Conservation (phyloP, 257 asterid genomes). For the Salvia hispanica region DNA sequence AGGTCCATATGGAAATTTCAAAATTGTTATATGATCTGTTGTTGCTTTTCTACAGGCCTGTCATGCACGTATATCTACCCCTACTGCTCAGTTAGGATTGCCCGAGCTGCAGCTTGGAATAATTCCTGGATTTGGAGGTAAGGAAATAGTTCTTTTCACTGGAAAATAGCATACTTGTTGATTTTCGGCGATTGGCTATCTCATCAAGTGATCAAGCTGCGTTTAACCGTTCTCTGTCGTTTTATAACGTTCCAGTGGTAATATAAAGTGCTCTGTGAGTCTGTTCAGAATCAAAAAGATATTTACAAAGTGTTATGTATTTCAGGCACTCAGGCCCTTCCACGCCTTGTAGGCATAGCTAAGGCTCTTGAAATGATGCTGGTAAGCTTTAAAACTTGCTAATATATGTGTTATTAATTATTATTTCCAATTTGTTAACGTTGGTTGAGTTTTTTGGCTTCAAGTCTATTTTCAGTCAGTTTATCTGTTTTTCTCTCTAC, state of each 20-base stretch:
- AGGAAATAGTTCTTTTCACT: background rate
- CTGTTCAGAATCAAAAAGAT: background rate
- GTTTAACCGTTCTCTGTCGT: background rate
- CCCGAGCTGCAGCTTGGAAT: conserved; percentile 98
- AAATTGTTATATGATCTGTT: conserved; percentile 17
- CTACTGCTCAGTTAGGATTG: conserved; percentile 83
- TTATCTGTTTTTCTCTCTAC: conserved; percentile 25
- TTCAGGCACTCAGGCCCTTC: conserved; percentile 97
- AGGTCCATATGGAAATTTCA: conserved; percentile 15
- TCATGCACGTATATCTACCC: conserved; percentile 93
- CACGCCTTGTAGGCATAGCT: conserved; percentile 94
- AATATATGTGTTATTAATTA: background rate
- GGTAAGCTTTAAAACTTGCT: conserved; percentile 50
- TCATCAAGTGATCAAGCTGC: conserved; percentile 15
- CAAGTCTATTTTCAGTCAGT: background rate
- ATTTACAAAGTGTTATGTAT: conserved; percentile 21
- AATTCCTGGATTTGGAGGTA: conserved; percentile 99
- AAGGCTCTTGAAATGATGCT: conserved; percentile 97
- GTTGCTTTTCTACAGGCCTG: conserved; percentile 64
- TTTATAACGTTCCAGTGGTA: background rate
- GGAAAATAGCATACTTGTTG: background rate
- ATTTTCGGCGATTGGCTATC: background rate
- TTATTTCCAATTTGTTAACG: conserved; percentile 3
- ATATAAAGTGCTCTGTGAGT: background rate
- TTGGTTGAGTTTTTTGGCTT: background rate